A percentile compares a stretch with the other conserved stretches of the same genome.
phyloP scores from a whole-genome alignment of 805 yeast species.

The Metschnikowia borealis region DNA sequence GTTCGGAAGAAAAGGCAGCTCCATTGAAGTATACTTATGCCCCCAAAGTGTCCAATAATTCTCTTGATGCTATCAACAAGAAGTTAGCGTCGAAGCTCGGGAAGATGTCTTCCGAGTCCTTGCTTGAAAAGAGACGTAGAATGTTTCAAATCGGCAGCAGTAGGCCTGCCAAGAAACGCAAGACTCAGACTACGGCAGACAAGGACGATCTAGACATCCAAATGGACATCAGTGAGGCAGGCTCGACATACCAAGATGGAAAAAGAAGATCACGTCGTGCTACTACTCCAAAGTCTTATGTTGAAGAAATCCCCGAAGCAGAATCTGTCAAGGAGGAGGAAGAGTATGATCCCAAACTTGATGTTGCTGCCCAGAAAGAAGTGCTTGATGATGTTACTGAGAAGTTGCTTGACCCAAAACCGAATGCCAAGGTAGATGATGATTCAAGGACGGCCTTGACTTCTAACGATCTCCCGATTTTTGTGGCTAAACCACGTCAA shows the following conservation, averaged over 20 bases:
- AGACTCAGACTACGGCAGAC: not conserved
- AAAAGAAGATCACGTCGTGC: slow-evolving; percentile 3
- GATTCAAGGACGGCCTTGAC: slow-evolving; percentile 2
- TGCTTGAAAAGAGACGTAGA: slow-evolving; percentile 18
- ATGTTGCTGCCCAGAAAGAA: slow-evolving; percentile 1
- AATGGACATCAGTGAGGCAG: not conserved
- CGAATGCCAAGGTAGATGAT: not conserved
- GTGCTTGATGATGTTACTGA: slow-evolving; percentile 1
- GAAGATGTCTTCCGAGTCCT: slow-evolving; percentile 23
- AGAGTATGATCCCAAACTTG: slow-evolving; percentile 7
- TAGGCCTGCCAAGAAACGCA: not conserved
- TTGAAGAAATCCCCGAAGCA: not conserved
- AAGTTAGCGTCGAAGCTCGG: slow-evolving; percentile 20
- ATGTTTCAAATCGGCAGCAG: slow-evolving; percentile 3
- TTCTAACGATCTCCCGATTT: slow-evolving; percentile 11
- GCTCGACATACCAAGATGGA: not conserved
- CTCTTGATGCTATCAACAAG: slow-evolving; percentile 16
- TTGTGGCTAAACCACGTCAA: slow-evolving; percentile 11
- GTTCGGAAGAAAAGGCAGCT: slow-evolving; percentile 12
- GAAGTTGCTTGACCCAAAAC: not conserved
- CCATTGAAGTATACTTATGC: slow-evolving; percentile 10
- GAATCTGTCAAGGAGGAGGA: slow-evolving; percentile 5
- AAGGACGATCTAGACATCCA: not conserved
- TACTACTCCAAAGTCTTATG: slow-evolving; percentile 8
- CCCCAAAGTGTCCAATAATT: slow-evolving; percentile 7